A percentile compares a stretch with the other conserved stretches of the same genome.
phyloP scores from a whole-genome alignment of 1,284 basidiomycete species.

The Pisolithus thermaeus region DNA sequence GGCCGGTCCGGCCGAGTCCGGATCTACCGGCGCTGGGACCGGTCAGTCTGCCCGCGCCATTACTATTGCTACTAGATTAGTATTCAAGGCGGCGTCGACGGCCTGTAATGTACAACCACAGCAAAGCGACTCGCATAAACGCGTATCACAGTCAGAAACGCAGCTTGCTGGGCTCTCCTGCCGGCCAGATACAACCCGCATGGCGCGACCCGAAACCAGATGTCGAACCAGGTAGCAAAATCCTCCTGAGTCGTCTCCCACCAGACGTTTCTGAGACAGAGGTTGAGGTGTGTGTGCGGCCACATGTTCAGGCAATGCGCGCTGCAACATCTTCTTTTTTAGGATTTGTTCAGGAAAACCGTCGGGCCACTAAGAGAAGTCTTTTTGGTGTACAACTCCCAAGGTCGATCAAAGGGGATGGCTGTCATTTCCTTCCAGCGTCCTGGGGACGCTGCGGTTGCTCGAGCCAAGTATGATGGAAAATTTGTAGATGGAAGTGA shows the following conservation, averaged over 20 bases:
- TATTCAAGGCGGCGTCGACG: background rate
- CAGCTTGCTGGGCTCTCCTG: constrained; percentile 49
- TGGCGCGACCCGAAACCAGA: constrained; percentile 43
- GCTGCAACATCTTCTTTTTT: constrained; percentile 8
- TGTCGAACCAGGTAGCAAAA: constrained; percentile 52
- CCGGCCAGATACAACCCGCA: constrained; percentile 50
- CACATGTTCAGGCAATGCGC: background rate
- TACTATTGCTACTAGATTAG: too few species aligned
- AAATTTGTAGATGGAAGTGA: constrained; percentile 71
- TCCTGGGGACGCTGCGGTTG: constrained; percentile 52
- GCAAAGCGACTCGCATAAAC: constrained; percentile 33
- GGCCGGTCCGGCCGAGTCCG: too few species aligned
- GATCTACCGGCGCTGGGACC: too few species aligned
- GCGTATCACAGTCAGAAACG: constrained; percentile 51
- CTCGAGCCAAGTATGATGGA: constrained; percentile 61
- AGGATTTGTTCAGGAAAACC: constrained; percentile 71
- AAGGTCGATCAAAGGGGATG: constrained; percentile 70
- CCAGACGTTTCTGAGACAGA: constrained; percentile 62
- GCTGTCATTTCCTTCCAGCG: constrained; percentile 62
- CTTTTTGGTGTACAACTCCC: constrained; percentile 66
- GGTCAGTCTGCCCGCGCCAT: too few species aligned
- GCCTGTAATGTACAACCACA: constrained; percentile 12
- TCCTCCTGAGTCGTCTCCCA: constrained; percentile 64
- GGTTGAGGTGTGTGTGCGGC: constrained; percentile 50
- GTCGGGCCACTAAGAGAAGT: constrained; percentile 65